phyloP scores from a whole-genome alignment of 257 asterid genomes.

The Anisodus acutangulus region DNA sequence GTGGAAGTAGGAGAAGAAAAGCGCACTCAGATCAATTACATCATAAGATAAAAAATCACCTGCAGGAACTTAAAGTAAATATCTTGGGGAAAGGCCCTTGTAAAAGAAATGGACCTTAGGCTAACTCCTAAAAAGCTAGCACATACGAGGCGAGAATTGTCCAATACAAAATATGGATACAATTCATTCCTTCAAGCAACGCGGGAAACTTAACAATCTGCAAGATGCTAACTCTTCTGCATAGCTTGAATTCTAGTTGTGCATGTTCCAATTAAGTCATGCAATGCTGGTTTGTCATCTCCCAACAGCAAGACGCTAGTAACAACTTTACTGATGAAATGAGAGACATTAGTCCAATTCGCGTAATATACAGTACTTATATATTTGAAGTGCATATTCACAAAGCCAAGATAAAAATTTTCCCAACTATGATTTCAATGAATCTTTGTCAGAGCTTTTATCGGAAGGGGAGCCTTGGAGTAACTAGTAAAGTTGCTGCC shows the following conservation, averaged over 20 bases:
- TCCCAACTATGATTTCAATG: background rate
- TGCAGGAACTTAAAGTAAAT: too few relatives aligned
- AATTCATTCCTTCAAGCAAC: background rate
- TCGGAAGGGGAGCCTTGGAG: too few relatives aligned
- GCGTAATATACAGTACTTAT: background rate
- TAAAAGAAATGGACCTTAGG: background rate
- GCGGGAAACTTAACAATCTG: background rate
- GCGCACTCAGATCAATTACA: too few relatives aligned
- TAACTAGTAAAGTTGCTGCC: too few relatives aligned
- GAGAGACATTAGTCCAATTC: background rate
- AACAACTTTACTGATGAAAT: background rate
- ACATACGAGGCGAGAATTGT: background rate
- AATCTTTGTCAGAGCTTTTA: background rate
- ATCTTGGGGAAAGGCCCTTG: too few relatives aligned
- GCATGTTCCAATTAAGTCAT: background rate
- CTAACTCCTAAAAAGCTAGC: background rate
- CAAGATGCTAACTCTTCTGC: background rate
- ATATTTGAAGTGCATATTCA: background rate
- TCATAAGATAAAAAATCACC: too few relatives aligned
- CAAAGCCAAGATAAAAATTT: background rate
- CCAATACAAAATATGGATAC: background rate
- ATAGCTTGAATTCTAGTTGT: background rate
- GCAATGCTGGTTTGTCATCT: background rate
- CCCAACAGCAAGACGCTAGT: background rate
- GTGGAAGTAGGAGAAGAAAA: too few relatives aligned